A percentile compares a stretch with the other conserved stretches of the same genome.
Conservation (phyloP, 2,329 filamentous ascomycete species). For the Alternaria sp. region DNA sequence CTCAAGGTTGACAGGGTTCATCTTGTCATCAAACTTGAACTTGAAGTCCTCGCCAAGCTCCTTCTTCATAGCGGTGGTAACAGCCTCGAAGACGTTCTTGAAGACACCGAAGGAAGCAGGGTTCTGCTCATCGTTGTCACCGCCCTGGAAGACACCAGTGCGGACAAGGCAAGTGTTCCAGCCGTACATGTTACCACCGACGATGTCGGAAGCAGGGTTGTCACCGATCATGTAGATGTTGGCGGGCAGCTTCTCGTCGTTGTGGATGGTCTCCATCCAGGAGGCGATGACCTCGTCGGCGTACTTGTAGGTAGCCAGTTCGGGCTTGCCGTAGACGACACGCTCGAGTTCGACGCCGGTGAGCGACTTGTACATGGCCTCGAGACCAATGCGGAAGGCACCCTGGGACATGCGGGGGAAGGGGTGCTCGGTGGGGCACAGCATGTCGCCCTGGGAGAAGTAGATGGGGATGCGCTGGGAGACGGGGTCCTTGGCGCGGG, state of each 20-base stretch:
- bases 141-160: conserved; percentile 79
- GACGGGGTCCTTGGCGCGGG: conserved; percentile 69
- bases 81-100: conserved; percentile 73
- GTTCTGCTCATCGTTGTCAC: conserved; percentile 76
- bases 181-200: conserved; percentile 80
- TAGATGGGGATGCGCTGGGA: conserved; percentile 74
- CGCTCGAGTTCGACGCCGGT: conserved; percentile 75
- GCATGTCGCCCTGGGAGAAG: conserved; percentile 70
- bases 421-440: conserved; percentile 66
- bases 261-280: conserved; percentile 80
- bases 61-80: conserved; percentile 70
- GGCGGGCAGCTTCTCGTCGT: conserved; percentile 70
- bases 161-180: conserved; percentile 82
- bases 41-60: conserved; percentile 76
- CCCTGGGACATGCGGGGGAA: conserved; percentile 74
- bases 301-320: conserved; percentile 78
- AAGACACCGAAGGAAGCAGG: conserved; percentile 80
- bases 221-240: conserved; percentile 81
- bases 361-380: conserved; percentile 75
- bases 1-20: conserved; percentile 70
- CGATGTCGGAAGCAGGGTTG: conserved; percentile 75
- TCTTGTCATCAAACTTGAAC: conserved; percentile 73
- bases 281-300: conserved; percentile 74
- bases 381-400: conserved; percentile 75
- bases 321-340: conserved; percentile 78